Evolutionary conservation across 2,329 filamentous ascomycete species (phyloP), one percentile per base, ranked within the genome.

Genomic region (Ophiostoma montium): DNA sequence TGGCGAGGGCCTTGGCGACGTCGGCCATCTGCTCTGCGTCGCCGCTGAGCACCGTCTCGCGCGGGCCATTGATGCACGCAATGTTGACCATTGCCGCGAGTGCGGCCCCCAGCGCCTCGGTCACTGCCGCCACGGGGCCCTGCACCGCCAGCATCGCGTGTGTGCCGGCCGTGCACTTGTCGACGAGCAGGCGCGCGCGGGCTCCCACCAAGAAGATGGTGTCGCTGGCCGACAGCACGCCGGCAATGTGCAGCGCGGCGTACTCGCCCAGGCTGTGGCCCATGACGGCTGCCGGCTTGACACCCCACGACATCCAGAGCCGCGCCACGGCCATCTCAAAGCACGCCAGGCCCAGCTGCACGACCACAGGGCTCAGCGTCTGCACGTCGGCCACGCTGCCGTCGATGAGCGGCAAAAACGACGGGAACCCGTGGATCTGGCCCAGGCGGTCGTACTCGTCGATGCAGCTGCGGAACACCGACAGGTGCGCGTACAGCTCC

Each of bases 41-140:
- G 10, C 72, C 74, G 19, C 67, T 67, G n/a, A 92, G 69, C 2
- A 92, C 86, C 10, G 80, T 88, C 60, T 87, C 84, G 46, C 77
- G 70, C 0, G 81, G 79, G 0, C 82, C 78, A 57, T 94, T 94
- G 61, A 87, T 74, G 66, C 86, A 92, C 15, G 86, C 82, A 31
- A 76, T 57, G 35, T 74, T 73, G 48, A 71, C 60, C 5, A 62
- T 65, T 57, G 55, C 49, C 1, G 60, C 59, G 35, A 58, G 59
- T 8, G n/a, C n/a, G 3, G 61, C 70, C 55, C 65, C 65, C 15
- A 78, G 70, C 47, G 71, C 71, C 21, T 74, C 69, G 41, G 65
- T 69, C 51, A 80, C 74, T 5, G 72, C 67, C 23, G 77, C 70
- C 11, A 71, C 65, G 2, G 68, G 64, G 15, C 66, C 70, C 53